These are phyloP conservation scores for Tardiomyces blankii DNA, from an alignment of 1,139 yeast genomes.

Conservation along the genomic window DNA sequence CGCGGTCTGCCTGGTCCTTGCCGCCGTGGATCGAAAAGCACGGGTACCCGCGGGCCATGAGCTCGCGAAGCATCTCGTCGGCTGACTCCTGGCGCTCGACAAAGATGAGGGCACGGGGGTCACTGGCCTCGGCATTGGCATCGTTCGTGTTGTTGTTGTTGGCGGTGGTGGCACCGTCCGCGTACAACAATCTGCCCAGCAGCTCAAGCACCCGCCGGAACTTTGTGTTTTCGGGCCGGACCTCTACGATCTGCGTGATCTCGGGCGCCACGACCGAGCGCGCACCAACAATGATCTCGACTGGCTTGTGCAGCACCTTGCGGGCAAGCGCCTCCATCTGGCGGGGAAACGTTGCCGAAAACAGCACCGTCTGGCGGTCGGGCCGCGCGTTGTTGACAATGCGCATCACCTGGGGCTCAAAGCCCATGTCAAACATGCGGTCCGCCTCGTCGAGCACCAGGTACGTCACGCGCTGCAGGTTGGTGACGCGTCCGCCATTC, in stretches of 20 bases:
- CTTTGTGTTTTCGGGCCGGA: slow-evolving; percentile 41
- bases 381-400: slow-evolving; percentile 72
- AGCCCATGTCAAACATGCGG: slow-evolving; percentile 93
- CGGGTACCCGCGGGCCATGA: slow-evolving; percentile 49
- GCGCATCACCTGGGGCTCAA: slow-evolving; percentile 90
- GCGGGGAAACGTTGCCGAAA: slow-evolving; percentile 86
- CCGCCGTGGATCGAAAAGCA: slow-evolving; percentile 81
- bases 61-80: slow-evolving; percentile 51
- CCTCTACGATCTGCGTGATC: slow-evolving; percentile 59
- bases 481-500: slow-evolving; percentile 69
- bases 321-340: slow-evolving; percentile 69
- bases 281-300: slow-evolving; percentile 75
- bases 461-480: slow-evolving; percentile 59
- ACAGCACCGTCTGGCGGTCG: slow-evolving; percentile 82
- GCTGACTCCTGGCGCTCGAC: slow-evolving; percentile 82
- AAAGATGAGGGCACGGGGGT: slow-evolving; percentile 60
- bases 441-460: slow-evolving; percentile 94
- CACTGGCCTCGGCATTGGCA: slow-evolving; percentile 10
- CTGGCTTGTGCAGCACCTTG: slow-evolving; percentile 47
- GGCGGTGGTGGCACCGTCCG: slow-evolving; percentile 13
- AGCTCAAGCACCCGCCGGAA: slow-evolving; percentile 44
- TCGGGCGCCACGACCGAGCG: slow-evolving; percentile 77
- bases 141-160: too few relatives aligned
- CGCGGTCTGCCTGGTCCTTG: slow-evolving; percentile 77
- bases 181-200: slow-evolving; percentile 34